Conservation (phyloP, 208 protist species). For the Wallacemonas sp. region DNA sequence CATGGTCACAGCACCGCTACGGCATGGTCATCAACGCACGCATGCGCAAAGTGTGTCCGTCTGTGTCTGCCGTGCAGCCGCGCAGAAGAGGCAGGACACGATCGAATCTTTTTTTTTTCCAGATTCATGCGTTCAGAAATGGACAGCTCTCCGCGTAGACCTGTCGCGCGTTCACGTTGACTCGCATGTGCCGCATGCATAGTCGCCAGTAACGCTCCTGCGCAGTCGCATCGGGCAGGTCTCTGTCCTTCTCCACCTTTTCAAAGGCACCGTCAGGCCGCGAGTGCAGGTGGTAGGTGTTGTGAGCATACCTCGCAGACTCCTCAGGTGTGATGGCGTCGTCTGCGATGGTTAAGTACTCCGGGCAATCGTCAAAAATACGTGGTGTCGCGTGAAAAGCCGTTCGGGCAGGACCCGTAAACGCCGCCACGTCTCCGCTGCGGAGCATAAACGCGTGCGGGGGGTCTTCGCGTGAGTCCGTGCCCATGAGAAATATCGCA, state of each 20-base stretch:
- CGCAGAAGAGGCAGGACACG: no score
- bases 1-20: no score
- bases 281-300: conserved; percentile 34
- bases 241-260: conserved; percentile 25
- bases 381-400: conserved; percentile 77
- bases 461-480: conserved; percentile 56
- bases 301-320: conserved; percentile 26
- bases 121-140: conserved; percentile 22
- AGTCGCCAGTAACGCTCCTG: conserved; percentile 77
- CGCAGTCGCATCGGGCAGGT: conserved; percentile 30
- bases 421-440: conserved; percentile 79
- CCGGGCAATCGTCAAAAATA: conserved; percentile 85
- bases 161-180: conserved; percentile 89
- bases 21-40: no score
- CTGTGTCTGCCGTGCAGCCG: no score
- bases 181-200: conserved; percentile 83
- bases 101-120: conserved; percentile 5
- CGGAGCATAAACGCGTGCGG: conserved; percentile 77
- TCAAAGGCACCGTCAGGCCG: conserved; percentile 29
- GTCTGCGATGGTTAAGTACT: conserved; percentile 49
- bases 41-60: no score
- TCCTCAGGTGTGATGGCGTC: conserved; percentile 34
- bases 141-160: conserved; percentile 70
- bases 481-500: conserved; percentile 85
- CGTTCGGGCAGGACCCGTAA: conserved; percentile 62